Evolutionary conservation across 305 asterid species (phyloP), one percentile per base, ranked within the genome.

Genomic region (Nicotiana rustica): DNA sequence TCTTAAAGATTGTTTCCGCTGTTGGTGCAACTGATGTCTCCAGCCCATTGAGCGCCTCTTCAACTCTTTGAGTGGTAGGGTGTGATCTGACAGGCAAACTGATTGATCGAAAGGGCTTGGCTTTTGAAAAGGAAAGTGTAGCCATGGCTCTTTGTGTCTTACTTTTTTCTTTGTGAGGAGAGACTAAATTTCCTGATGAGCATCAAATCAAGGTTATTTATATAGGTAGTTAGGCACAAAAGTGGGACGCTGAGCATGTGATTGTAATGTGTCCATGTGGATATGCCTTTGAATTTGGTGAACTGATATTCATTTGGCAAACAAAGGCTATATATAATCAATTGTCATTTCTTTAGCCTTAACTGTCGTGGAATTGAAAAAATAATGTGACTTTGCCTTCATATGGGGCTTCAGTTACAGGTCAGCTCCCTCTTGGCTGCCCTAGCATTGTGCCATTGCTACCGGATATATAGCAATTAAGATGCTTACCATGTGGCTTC

Each of bases 1-100:
- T 25, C 73, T 73, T 82, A n/a, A 83, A 18, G 41, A 83, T 64
- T 64, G 79, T 65, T 52, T 82, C 4, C 0, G 44, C 10, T 10
- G 55, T 38, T 71, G 84, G 41, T 35, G 80, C 4, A 57, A 6
- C 38, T 38, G 73, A 57, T 19, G 57, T 44, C 52, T 81, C 67
- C 5, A 52, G 19, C 1, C 69, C 35, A 5, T 81, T 55, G 0
- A 81, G 25, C 41, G 86, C 86, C 31, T 83, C 17, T 87, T 91
- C 90, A 56, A 85, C 75, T 3, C 21, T 52, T 18, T 35, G 59
- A 59, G 68, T 59, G 10, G 60, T 78, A 10, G 82, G 82, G 25
- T 78, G 82, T 38, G 82, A 78, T 78, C 82, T 78, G 73, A 7
- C 5, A 4, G 82, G 82, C 19, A 78, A 61, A 64, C 82, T 78